Percentiles rank a stretch among this genome's conserved stretches.
Conservation (phyloP, 345 rosid genomes). For the Citrus mangshanensis region DNA sequence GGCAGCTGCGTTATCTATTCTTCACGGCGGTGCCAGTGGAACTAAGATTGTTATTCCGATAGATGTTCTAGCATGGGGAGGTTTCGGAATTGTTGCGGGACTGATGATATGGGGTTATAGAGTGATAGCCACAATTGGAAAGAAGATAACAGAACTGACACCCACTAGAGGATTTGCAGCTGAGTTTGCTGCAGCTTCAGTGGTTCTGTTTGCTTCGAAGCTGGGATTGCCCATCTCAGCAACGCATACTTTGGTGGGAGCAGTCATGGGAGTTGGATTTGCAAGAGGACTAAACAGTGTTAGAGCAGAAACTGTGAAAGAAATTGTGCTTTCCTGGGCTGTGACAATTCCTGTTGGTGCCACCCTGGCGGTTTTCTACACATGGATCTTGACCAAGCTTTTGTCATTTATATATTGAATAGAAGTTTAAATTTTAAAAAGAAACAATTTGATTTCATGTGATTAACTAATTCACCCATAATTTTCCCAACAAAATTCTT, state of each 20-base stretch:
- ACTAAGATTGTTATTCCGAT: slow-evolving; percentile 65
- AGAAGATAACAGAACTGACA: slow-evolving; percentile 92
- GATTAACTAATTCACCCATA: slow-evolving; percentile 23
- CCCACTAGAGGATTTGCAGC: slow-evolving; percentile 98
- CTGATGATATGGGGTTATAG: slow-evolving; percentile 87
- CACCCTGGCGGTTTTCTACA: slow-evolving; percentile 67
- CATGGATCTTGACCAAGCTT: slow-evolving; percentile 86
- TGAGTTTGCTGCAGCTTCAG: slow-evolving; percentile 93
- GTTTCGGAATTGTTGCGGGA: slow-evolving; percentile 92
- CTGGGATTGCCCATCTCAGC: slow-evolving; percentile 88
- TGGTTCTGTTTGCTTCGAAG: slow-evolving; percentile 85
- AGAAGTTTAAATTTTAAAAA: slow-evolving; percentile 15
- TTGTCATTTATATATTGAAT: slow-evolving; percentile 58
- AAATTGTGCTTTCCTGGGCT: slow-evolving; percentile 85
- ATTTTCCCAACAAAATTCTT: slow-evolving; percentile 5
- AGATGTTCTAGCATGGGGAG: slow-evolving; percentile 98
- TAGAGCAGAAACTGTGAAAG: slow-evolving; percentile 84
- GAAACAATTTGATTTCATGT: slow-evolving; percentile 22
- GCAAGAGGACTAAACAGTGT: slow-evolving; percentile 92
- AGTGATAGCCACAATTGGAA: slow-evolving; percentile 94
- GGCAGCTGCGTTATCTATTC: slow-evolving; percentile 85
- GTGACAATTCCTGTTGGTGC: slow-evolving; percentile 95
- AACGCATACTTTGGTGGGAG: slow-evolving; percentile 91
- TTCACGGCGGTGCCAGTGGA: slow-evolving; percentile 65
- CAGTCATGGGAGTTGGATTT: slow-evolving; percentile 98